Conservation (phyloP, 1,284 basidiomycete genomes). For the Bjerkandera adusta region DNA sequence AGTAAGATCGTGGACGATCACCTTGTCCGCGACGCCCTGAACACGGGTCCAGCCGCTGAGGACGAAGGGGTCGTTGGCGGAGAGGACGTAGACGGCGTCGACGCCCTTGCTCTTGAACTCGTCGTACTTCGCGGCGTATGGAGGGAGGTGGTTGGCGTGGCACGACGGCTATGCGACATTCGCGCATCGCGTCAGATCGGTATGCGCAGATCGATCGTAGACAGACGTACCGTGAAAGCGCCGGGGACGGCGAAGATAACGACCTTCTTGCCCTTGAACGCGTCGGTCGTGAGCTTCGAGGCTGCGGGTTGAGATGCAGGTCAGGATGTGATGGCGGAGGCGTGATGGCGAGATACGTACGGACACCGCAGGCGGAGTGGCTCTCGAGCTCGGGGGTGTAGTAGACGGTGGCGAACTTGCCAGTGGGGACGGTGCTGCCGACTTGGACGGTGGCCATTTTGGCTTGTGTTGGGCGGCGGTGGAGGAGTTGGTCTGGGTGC, state of each 20-base stretch:
- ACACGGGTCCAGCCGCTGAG: slow-evolving; percentile 76
- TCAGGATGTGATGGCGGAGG: not conserved
- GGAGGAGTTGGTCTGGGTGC: not conserved
- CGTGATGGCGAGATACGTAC: slow-evolving; percentile 40
- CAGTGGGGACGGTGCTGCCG: slow-evolving; percentile 65
- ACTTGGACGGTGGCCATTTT: slow-evolving; percentile 43
- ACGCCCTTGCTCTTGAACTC: slow-evolving; percentile 75
- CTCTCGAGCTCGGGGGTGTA: slow-evolving; percentile 67
- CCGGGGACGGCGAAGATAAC: slow-evolving; percentile 78
- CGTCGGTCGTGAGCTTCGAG: slow-evolving; percentile 50
- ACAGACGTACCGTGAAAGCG: slow-evolving; percentile 66
- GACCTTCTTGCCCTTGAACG: slow-evolving; percentile 85
- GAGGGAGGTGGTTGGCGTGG: slow-evolving; percentile 72
- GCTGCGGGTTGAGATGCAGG: slow-evolving; percentile 36
- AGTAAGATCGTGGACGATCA: slow-evolving; percentile 22
- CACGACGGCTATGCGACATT: slow-evolving; percentile 58
- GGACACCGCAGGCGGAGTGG: slow-evolving; percentile 58
- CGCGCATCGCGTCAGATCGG: not conserved
- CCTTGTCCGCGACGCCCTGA: slow-evolving; percentile 71
- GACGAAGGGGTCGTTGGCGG: slow-evolving; percentile 78
- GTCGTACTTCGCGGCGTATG: slow-evolving; percentile 61
- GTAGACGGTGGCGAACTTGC: slow-evolving; percentile 62
- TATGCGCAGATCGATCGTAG: slow-evolving; percentile 4
- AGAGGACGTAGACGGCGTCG: slow-evolving; percentile 67
- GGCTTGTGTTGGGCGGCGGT: slow-evolving; percentile 1